Evolutionary conservation across 2,329 filamentous ascomycete genomes (phyloP).

Genomic region (Grosmannia huntii): DNA sequence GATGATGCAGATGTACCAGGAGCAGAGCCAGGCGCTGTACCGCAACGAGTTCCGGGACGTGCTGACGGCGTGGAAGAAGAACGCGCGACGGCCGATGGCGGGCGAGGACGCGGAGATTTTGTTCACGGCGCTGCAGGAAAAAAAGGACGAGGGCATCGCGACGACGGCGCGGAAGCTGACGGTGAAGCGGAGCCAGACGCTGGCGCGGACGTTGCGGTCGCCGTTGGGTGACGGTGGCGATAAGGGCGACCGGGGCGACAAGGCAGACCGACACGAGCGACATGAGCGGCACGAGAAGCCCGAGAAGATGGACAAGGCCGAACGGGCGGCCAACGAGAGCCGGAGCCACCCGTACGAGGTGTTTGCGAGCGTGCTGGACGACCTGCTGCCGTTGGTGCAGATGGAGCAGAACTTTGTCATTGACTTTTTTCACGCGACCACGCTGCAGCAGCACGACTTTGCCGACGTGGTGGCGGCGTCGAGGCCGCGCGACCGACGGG

Average conservation of each 20-base stretch:
- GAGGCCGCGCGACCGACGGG: constrained; percentile 53
- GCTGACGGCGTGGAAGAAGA: constrained; percentile 64
- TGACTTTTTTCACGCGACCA: constrained; percentile 95
- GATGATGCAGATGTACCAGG: constrained; percentile 68
- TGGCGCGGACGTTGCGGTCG: constrained; percentile 60
- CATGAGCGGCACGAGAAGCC: constrained; percentile 23
- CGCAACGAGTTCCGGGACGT: constrained; percentile 72
- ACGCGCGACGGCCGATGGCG: constrained; percentile 57
- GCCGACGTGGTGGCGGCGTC: constrained; percentile 59
- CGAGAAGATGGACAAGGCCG: neutral
- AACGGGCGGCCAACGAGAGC: constrained; percentile 37
- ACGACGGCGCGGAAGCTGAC: constrained; percentile 78
- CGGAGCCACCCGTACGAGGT: constrained; percentile 66
- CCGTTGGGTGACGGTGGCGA: constrained; percentile 45
- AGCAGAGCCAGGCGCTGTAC: constrained; percentile 63
- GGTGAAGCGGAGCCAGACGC: constrained; percentile 83
- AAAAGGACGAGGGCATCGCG: constrained; percentile 61
- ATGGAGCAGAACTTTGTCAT: constrained; percentile 96
- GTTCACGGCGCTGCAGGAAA: constrained; percentile 79
- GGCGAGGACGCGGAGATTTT: constrained; percentile 69
- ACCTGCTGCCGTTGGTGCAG: constrained; percentile 69
- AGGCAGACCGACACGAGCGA: neutral
- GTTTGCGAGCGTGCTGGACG: constrained; percentile 67
- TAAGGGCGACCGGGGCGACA: neutral
- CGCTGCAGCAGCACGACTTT: constrained; percentile 69